Percentiles rank a stretch among this genome's conserved stretches.
phyloP scores from a whole-genome alignment of 2,329 filamentous ascomycete genomes.

The Alternaria ventricosa region DNA sequence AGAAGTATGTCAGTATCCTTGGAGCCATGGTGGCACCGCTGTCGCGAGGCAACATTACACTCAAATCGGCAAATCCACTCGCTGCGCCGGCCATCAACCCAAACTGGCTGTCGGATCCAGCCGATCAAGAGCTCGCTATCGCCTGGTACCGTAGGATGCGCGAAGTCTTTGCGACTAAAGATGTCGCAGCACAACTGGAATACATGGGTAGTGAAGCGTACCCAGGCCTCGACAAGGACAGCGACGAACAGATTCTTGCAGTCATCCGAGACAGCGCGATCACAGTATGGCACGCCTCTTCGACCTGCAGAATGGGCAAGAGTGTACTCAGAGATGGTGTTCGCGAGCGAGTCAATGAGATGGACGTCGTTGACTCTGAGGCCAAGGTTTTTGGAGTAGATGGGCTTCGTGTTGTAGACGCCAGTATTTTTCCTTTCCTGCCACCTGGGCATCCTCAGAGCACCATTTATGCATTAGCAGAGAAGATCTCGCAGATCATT shows the following conservation, averaged over 20 bases:
- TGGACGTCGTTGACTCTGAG: slow-evolving; percentile 45
- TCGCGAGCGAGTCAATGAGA: slow-evolving; percentile 21
- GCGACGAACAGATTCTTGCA: background rate
- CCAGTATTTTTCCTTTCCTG: slow-evolving; percentile 39
- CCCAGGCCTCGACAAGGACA: background rate
- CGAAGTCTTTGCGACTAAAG: background rate
- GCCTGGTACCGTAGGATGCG: background rate
- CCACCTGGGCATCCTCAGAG: slow-evolving; percentile 45
- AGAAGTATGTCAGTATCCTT: background rate
- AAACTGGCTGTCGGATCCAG: background rate
- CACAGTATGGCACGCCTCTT: slow-evolving; percentile 28
- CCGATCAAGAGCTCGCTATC: background rate
- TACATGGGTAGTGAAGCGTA: background rate
- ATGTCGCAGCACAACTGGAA: background rate
- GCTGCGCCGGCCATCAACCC: background rate
- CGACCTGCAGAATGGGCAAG: slow-evolving; percentile 37
- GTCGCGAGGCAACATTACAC: background rate
- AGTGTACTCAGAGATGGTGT: background rate
- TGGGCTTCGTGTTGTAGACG: slow-evolving; percentile 46
- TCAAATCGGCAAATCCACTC: background rate
- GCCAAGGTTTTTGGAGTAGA: slow-evolving; percentile 44
- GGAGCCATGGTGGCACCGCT: background rate
- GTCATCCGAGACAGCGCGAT: slow-evolving; percentile 43
- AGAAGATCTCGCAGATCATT: slow-evolving; percentile 23
- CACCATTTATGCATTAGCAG: slow-evolving; percentile 28